Base-by-base conservation (phyloP, 176 grass and related monocot species). In the Hordeum vulgare region DNA sequence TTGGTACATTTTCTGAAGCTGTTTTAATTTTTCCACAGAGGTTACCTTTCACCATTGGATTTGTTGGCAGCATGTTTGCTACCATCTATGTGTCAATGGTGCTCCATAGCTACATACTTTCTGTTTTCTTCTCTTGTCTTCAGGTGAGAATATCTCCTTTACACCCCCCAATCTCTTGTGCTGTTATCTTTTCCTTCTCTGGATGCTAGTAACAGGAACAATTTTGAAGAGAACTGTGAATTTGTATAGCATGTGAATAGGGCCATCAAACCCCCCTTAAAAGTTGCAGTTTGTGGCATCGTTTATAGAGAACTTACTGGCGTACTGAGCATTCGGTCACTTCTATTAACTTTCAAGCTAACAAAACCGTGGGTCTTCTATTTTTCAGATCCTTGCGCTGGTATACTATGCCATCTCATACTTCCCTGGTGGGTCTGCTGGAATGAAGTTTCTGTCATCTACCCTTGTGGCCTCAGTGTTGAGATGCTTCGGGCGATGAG, bases 21-120 rank as follows among this genome's bases (percentile, higher is more conserved):
- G 35, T 8, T 80, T 85, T 65, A 40, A 39, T 39, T 63, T 49
- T 98, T 28, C 65, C 63, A 61, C 96, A 99, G 96, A 95, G 96
- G 61, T 82, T 99, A 75, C 96, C 96, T 85, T 99, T 95, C 59
- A 96, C 96, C 6, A 21, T 99, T 89, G 91, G 93, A 87, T 96
- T 99, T 90, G 71, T 90, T 11, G 85, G 93, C 75, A 99, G 91
- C 89, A 94, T 99, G 91, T 61, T 89, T 75, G 85, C 88, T 21
- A 99, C 96, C 15, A 92, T 99, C 78, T 99, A 99, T 53, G 96
- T 99, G 58, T 99, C 96, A 59, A 92, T 99, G 93, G 96, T 96
- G 89, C 91, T 96, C 66, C 96, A 92, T 89, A 99, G 93, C 85
- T 99, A 99, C 35, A 62, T 96, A 78, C 93, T 99, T 57, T 99